Evolutionary conservation across 768 basidiomycete species (phyloP).

Genomic region (Heimioporus sp.): DNA sequence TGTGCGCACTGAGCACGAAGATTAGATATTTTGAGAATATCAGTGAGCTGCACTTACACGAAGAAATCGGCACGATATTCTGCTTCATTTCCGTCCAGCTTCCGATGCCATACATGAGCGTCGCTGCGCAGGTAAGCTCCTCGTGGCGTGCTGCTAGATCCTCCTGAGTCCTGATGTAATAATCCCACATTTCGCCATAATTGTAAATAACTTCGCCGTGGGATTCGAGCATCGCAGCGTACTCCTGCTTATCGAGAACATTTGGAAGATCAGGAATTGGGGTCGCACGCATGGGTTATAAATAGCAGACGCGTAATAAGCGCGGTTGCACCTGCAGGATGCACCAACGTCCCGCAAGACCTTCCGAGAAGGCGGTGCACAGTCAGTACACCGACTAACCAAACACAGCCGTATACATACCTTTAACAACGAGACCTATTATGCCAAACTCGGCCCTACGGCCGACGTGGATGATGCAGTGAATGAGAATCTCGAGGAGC

Average conservation of each 20-base stretch:
- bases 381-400: neutral
- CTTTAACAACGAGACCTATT: slow-evolving; percentile 62
- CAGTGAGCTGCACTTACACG: slow-evolving; percentile 40
- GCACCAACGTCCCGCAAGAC: slow-evolving; percentile 58
- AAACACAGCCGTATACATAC: slow-evolving; percentile 28
- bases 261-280: slow-evolving; percentile 19
- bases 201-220: slow-evolving; percentile 40
- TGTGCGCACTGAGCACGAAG: slow-evolving; percentile 52
- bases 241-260: slow-evolving; percentile 33
- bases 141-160: slow-evolving; percentile 53
- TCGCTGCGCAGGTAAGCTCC: slow-evolving; percentile 58
- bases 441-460: slow-evolving; percentile 65
- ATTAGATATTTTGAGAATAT: slow-evolving; percentile 1
- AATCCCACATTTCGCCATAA: slow-evolving; percentile 48
- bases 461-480: slow-evolving; percentile 64
- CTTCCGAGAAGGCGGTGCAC: slow-evolving; percentile 28
- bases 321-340: slow-evolving; percentile 35
- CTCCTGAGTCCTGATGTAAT: slow-evolving; percentile 34
- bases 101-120: slow-evolving; percentile 58
- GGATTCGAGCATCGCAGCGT: slow-evolving; percentile 32
- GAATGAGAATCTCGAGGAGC: slow-evolving; percentile 56
- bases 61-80: slow-evolving; percentile 66
- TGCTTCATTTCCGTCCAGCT: slow-evolving; percentile 40
- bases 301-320: slow-evolving; percentile 36
- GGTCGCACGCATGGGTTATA: slow-evolving; percentile 15